Base-by-base conservation (phyloP, 208 protist genomes). In the Spongospora subterranea region DNA sequence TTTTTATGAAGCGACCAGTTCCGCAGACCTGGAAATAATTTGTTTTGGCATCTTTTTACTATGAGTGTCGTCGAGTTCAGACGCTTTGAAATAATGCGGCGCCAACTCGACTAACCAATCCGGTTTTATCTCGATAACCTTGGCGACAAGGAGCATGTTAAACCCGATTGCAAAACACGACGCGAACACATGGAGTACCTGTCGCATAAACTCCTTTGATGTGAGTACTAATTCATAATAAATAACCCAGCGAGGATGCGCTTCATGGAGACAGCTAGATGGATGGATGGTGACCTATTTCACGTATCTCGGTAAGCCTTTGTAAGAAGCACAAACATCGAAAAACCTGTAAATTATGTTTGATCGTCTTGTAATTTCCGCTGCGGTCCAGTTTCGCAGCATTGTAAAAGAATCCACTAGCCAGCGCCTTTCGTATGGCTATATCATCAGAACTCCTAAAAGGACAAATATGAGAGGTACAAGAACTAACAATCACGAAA, bases 161-260 rank as follows among this genome's bases (percentile, higher is more conserved):
- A 39, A 29, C 32, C 24, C 82, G 54, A 45, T 0, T 20, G 39
- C 77, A 93, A 46, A 91, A 91, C 0, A 94, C 91, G 50, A 95
- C 91, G 32, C 95, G 93, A 0, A 91, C 82, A 20, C 50, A 6
- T 29, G 24, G 13, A 90, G 93, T 13, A 97, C 92, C 13, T 96
- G 91, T 88, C 96, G 92, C 96, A 99, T 99, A 95, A 98, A 99
- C 94, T 99, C 98, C 89, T 98, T 97, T 89, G 95, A 96, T 35
- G 98, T 99, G 91, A 98, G 92, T 45, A 97, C 97, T 38, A 99
- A 93, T 89, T 98, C 97, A 88, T 98, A 97, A 93, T 99, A 99
- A 20, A 99, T 92, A 0, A 99, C 96, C 95, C 97, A 99, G 92
- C 97, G 96, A 0, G 98, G 97, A 41, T 92, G 94, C n/a, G 71